phyloP scores from a whole-genome alignment of 2,329 filamentous ascomycete species.

The Pseudogymnoascus sp. region DNA sequence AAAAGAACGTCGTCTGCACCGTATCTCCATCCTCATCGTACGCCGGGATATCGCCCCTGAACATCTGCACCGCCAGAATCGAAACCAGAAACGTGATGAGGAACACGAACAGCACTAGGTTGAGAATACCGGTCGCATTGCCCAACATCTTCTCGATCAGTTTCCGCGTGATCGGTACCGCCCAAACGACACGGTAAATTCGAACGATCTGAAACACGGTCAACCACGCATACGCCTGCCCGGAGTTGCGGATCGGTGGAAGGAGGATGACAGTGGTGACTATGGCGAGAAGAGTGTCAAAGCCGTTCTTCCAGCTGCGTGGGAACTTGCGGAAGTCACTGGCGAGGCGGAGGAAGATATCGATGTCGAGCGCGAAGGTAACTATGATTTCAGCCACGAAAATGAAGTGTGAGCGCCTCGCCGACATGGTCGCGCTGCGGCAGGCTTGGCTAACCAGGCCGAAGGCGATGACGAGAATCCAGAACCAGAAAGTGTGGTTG shows the following conservation, averaged over 20 bases:
- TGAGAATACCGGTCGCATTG: slow-evolving; percentile 84
- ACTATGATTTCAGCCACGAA: slow-evolving; percentile 63
- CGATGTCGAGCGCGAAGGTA: slow-evolving; percentile 67
- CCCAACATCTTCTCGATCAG: slow-evolving; percentile 82
- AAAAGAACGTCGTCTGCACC: slow-evolving; percentile 69
- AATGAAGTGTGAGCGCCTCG: slow-evolving; percentile 53
- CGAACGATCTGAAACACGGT: slow-evolving; percentile 89
- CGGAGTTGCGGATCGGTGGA: slow-evolving; percentile 65
- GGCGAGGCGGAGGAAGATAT: slow-evolving; percentile 71
- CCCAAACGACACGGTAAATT: slow-evolving; percentile 84
- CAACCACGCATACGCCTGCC: slow-evolving; percentile 72
- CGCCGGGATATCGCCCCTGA: slow-evolving; percentile 72
- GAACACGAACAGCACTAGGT: slow-evolving; percentile 93
- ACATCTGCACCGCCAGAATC: slow-evolving; percentile 87
- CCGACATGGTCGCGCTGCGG: slow-evolving; percentile 68
- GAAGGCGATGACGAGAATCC: slow-evolving; percentile 71
- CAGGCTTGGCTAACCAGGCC: slow-evolving; percentile 72
- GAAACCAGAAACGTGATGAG: slow-evolving; percentile 88
- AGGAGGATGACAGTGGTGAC: slow-evolving; percentile 79
- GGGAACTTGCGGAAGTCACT: slow-evolving; percentile 78
- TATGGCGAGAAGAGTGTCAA: slow-evolving; percentile 72
- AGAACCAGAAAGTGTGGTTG: slow-evolving; percentile 63
- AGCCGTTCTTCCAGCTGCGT: slow-evolving; percentile 61
- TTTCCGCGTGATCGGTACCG: slow-evolving; percentile 76
- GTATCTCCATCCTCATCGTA: slow-evolving; percentile 51